Evolutionary conservation across 192 early-diverging fungal species (phyloP).

Genomic region (Coemansia sp.): DNA sequence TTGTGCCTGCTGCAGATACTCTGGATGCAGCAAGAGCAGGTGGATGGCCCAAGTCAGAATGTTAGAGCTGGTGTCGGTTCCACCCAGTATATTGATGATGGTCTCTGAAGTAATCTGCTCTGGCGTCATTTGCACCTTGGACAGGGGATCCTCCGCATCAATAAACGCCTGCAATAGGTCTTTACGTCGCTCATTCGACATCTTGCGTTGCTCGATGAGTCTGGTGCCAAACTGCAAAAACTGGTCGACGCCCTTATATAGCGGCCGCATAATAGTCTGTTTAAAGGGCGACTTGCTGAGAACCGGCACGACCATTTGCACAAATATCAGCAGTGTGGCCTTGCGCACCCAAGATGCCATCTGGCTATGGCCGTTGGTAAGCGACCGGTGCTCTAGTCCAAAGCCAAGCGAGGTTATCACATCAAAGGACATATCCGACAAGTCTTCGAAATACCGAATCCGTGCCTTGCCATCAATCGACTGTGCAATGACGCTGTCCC

Average conservation of each 20-base stretch:
- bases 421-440: constrained; percentile 40
- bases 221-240: constrained; percentile 21
- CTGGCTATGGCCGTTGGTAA: constrained; percentile 28
- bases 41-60: constrained; percentile 44
- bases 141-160: constrained; percentile 40
- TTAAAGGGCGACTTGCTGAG: constrained; percentile 22
- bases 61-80: constrained; percentile 37
- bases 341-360: constrained; percentile 35
- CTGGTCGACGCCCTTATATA: constrained; percentile 12
- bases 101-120: constrained; percentile 38
- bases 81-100: constrained; percentile 31
- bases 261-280: constrained; percentile 6
- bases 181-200: constrained; percentile 6
- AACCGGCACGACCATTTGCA: constrained; percentile 21
- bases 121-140: constrained; percentile 25
- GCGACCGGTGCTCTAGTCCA: constrained; percentile 29
- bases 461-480: constrained; percentile 2
- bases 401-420: constrained; percentile 41
- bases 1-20: constrained; percentile 2
- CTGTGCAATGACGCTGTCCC: constrained; percentile 16
- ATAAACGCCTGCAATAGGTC: constrained; percentile 46
- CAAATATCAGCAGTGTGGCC: constrained; percentile 24
- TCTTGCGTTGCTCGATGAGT: constrained; percentile 27
- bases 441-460: constrained; percentile 32
- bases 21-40: constrained; percentile 33